A percentile compares a stretch with the other conserved stretches of the same genome.
Conservation (phyloP, 1,284 basidiomycete genomes). For the Puccinia triticina region DNA sequence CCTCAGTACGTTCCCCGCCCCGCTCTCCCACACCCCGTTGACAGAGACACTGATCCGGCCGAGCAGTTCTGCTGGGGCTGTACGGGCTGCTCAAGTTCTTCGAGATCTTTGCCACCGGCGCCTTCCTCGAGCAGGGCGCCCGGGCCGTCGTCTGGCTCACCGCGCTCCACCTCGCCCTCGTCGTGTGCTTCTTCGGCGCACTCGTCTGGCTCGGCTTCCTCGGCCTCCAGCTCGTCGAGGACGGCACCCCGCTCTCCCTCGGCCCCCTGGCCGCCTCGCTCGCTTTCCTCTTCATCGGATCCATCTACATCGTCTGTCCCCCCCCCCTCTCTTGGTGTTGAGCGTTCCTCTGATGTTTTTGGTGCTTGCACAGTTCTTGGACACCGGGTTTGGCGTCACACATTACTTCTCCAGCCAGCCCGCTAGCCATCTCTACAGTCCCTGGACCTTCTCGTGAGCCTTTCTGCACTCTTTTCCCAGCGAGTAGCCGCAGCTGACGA, state of each 20-base stretch:
- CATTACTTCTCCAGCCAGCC: slow-evolving; percentile 56
- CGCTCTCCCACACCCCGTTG: background rate
- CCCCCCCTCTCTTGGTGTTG: background rate
- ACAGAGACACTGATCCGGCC: too few species aligned
- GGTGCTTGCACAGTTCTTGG: slow-evolving; percentile 54
- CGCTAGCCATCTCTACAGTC: slow-evolving; percentile 53
- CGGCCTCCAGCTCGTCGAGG: slow-evolving; percentile 57
- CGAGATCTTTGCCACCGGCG: slow-evolving; percentile 56
- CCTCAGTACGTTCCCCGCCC: slow-evolving; percentile 62
- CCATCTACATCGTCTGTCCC: slow-evolving; percentile 29
- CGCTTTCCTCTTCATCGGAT: slow-evolving; percentile 12
- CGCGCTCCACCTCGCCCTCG: slow-evolving; percentile 53
- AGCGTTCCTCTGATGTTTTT: slow-evolving; percentile 52
- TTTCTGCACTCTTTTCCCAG: background rate
- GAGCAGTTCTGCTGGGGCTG: slow-evolving; percentile 54
- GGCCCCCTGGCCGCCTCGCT: slow-evolving; percentile 34
- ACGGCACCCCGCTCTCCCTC: slow-evolving; percentile 55
- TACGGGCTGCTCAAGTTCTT: slow-evolving; percentile 55
- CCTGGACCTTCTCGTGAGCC: slow-evolving; percentile 56
- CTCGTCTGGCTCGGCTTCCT: slow-evolving; percentile 56
- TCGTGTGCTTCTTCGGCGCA: slow-evolving; percentile 53
- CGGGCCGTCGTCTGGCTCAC: slow-evolving; percentile 55
- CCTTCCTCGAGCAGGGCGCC: slow-evolving; percentile 53
- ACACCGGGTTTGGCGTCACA: slow-evolving; percentile 57
- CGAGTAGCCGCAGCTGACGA: background rate